Conservation (phyloP, 2,329 filamentous ascomycete species). For the Pseudogymnoascus sp. region DNA sequence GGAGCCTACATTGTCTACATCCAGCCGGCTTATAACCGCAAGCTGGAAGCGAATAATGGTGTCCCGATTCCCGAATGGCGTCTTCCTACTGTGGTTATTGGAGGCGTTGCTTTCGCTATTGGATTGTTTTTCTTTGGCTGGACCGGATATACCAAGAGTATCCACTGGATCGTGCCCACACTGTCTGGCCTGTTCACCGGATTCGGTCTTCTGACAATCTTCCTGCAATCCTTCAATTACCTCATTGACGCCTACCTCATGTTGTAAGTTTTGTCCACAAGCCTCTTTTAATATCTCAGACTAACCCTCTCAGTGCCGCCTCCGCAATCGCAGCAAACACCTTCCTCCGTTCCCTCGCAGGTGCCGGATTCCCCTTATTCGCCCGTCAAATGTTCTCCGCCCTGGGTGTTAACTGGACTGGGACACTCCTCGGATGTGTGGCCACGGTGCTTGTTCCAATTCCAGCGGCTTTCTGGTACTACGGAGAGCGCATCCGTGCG, state of each 20-base stretch:
- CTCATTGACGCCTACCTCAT: conserved; percentile 66
- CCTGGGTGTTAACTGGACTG: conserved; percentile 53
- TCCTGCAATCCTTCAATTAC: conserved; percentile 73
- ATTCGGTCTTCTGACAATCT: conserved; percentile 74
- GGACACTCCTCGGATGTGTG: conserved; percentile 53
- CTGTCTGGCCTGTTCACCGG: conserved; percentile 56
- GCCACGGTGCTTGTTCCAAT: conserved; percentile 51
- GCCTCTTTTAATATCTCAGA: background rate
- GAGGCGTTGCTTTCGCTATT: conserved; percentile 49
- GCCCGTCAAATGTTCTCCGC: conserved; percentile 60
- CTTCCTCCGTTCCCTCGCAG: conserved; percentile 68
- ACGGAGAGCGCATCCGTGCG: conserved; percentile 47
- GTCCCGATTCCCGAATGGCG: conserved; percentile 59
- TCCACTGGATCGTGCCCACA: conserved; percentile 58
- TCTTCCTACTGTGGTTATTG: conserved; percentile 51
- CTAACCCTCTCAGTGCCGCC: conserved; percentile 42
- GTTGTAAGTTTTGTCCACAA: conserved; percentile 35
- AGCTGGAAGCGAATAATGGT: conserved; percentile 58
- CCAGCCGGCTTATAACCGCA: conserved; percentile 59
- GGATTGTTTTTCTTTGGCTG: conserved; percentile 75
- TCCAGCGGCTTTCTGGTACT: conserved; percentile 53
- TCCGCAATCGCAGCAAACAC: conserved; percentile 78
- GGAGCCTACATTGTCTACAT: conserved; percentile 53
- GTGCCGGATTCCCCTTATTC: conserved; percentile 73
- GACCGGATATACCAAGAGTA: conserved; percentile 48